Evolutionary conservation across 306 rosid genomes (phyloP).

Genomic region (Fagus crenata): DNA sequence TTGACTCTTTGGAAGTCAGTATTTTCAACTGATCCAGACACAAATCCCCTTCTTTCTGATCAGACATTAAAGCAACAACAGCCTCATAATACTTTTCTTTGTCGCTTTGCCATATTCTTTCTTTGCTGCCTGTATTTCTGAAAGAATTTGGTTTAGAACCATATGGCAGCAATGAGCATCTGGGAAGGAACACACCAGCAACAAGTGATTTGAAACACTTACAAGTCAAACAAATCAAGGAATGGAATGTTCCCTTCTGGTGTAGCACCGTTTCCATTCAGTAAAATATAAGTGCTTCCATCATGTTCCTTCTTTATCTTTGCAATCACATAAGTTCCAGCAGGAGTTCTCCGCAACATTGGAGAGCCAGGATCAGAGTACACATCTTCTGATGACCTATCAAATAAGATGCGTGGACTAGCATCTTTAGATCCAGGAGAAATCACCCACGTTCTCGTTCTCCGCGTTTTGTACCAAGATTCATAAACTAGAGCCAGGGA

Average conservation of each 20-base stretch:
- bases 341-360: conserved; percentile 83
- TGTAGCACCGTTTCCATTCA: conserved; percentile 92
- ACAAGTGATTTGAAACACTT: conserved; percentile 42
- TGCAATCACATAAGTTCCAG: conserved; percentile 82
- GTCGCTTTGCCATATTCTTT: conserved; percentile 89
- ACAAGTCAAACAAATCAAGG: conserved; percentile 96
- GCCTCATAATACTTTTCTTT: conserved; percentile 81
- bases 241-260: conserved; percentile 95
- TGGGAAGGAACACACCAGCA: conserved; percentile 14
- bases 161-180: conserved; percentile 23
- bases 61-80: conserved; percentile 92
- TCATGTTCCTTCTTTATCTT: conserved; percentile 64
- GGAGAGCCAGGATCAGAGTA: conserved; percentile 99
- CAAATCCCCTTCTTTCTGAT: conserved; percentile 87
- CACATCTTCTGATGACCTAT: conserved; percentile 97
- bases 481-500: conserved; percentile 87
- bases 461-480: conserved; percentile 95
- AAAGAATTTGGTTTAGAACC: conserved; percentile 48
- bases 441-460: conserved; percentile 74
- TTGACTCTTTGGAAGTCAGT: conserved; percentile 91
- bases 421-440: conserved; percentile 74
- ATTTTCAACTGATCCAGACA: conserved; percentile 66
- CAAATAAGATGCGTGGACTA: conserved; percentile 76
- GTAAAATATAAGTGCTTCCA: conserved; percentile 61
- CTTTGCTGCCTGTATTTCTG: conserved; percentile 88